Conservation (phyloP, 176 grass and related monocot species). For the Thinopyrum elongatum region DNA sequence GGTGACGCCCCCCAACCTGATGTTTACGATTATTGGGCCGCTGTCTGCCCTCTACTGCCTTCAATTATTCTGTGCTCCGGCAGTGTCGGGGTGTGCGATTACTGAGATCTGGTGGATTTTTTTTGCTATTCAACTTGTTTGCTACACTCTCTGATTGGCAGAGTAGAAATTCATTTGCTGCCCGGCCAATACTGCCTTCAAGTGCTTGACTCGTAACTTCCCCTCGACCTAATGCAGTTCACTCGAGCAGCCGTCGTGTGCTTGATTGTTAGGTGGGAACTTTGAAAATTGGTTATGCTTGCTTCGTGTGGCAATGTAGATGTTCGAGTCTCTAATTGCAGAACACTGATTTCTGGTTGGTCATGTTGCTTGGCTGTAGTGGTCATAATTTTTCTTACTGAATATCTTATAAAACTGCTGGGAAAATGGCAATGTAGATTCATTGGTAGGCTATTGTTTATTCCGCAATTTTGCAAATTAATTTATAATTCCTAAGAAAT, state of each 20-base stretch:
- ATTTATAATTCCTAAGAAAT: not conserved
- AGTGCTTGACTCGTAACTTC: slow-evolving; percentile 3
- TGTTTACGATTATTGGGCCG: not conserved
- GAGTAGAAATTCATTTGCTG: not conserved
- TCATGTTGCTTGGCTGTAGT: slow-evolving; percentile 1
- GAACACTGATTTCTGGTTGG: not conserved
- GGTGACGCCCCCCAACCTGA: slow-evolving; percentile 23
- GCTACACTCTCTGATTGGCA: not conserved
- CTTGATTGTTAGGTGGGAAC: not conserved
- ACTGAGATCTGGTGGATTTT: slow-evolving; percentile 17
- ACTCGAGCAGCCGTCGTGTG: not conserved
- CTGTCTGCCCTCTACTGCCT: not conserved
- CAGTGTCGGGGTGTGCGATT: not conserved
- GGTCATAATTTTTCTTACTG: not conserved
- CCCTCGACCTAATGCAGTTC: slow-evolving; percentile 6
- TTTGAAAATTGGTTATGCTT: not conserved
- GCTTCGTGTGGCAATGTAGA: not conserved
- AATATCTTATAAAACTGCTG: not conserved
- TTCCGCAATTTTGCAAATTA: not conserved
- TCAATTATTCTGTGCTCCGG: not conserved
- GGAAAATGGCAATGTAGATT: not conserved
- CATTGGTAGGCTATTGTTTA: not conserved
- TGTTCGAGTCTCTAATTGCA: no score
- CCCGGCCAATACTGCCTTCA: no score
- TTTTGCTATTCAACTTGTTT: no score